Evolutionary conservation across 345 rosid genomes (phyloP), one percentile per base, ranked within the genome.

Genomic region (Noccaea bulbosa): DNA sequence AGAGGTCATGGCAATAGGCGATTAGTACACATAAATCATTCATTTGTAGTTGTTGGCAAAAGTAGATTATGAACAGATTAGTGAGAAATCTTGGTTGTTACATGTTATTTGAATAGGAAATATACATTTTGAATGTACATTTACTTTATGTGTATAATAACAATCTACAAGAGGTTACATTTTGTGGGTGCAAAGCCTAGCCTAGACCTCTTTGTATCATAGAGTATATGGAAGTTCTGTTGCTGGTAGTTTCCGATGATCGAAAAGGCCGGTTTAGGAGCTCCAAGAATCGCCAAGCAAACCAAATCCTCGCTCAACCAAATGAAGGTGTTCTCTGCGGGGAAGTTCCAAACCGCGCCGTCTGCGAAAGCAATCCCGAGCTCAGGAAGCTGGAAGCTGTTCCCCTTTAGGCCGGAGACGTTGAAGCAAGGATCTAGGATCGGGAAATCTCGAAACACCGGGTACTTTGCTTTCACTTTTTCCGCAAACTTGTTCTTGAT

Each of bases 201-300:
- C 74, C 96, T 83, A 35, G 92, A 85, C 73, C 67, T 83, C 69
- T 82, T 81, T 33, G 81, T 88, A 45, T 92, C 98, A 78, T 88
- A 92, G 62, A 85, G 60, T 43, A 92, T 79, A 11, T 84, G 89
- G 61, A 89, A 89, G 64, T 90, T 88, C 61, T 86, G 94, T 82
- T 89, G 96, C 83, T 86, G 91, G 73, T 85, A 93, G 72, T 90
- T 93, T 1, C 97, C 97, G 0, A 93, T 88, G 53, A 93, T 93
- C 0, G 97, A 93, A n/a, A 90, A 83, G 1, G 85, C 71, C 0
- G 96, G 83, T 46, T 48, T 71, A 0, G 89, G 87, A 39, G 93
- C 86, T 73, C 92, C 91, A 60, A 86, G 62, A 50, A 90, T 74
- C 1, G 97, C 98, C 75, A 93, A 74, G 78, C 98, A 93, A 40